Base-by-base conservation (phyloP, 129 eudicot genomes). In the Helichrysum umbraculigerum region DNA sequence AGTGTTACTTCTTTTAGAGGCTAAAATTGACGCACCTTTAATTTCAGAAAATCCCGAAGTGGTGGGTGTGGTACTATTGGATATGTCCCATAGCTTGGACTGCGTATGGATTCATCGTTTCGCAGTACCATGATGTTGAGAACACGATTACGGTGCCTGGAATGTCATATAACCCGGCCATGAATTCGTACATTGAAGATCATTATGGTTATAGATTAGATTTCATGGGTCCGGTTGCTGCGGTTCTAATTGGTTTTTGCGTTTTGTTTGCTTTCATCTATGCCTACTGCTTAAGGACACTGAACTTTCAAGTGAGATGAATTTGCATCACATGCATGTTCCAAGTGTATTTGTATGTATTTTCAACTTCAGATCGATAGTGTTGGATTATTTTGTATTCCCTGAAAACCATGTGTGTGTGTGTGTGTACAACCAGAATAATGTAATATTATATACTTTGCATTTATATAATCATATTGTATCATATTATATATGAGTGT, bases 11-110 rank as follows among this genome's bases (percentile, higher is more conserved):
- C 34, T n/a, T n/a, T n/a, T n/a, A n/a, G n/a, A n/a, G n/a, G 22
- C 11, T 66, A 50, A n/a, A 76, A 50, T 73, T 67, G 7, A 59
- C 30, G 19, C 0, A n/a, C 7, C 5, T 37, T 66, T 30, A 57
- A 59, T 64, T 57, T 72, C 88, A 90, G 96, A 83, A 70, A 87
- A 90, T 90, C 73, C 96, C 96, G 5, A 79, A 81, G 78, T 90
- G 96, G 96, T 89, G 96, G 96, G 37, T 87, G 29, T 89, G 96
- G 96, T 89, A 89, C 62, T 87, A 89, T 76, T 87, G 89, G 87
- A 81, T 89, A 41, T 89, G 96, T 79, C 96, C 96, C 12, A 80
- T 89, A 83, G 92, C 96, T 4, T 89, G 96, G 96, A 85, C 92
- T 0, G 92, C 85, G 22, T 90, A 90, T 56, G 96, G 92, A 19